Evolutionary conservation across 345 rosid genomes (phyloP).

Genomic region (Linum trigynum): DNA sequence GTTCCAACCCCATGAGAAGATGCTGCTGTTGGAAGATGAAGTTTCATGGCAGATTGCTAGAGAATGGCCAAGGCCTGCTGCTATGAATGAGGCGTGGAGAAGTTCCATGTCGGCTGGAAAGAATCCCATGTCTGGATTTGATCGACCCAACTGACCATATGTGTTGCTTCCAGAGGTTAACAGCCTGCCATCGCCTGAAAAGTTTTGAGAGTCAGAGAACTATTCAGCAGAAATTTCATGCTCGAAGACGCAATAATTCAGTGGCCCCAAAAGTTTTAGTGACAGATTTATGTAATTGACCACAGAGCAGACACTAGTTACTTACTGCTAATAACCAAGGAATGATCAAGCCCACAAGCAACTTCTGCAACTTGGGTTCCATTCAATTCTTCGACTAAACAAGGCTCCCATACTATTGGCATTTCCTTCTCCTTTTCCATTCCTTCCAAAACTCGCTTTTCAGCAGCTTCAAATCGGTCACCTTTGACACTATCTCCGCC

Average conservation of each 20-base stretch:
- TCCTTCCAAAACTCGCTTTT: constrained; percentile 53
- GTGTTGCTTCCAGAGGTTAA: constrained; percentile 71
- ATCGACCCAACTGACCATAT: constrained; percentile 79
- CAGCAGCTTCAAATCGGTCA: constrained; percentile 37
- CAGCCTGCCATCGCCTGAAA: constrained; percentile 57
- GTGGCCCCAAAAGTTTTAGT: no score
- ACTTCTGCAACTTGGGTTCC: constrained; percentile 47
- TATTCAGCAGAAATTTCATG: background rate
- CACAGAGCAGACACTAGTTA: constrained; percentile 5
- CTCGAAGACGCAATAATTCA: background rate
- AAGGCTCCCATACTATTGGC: constrained; percentile 86
- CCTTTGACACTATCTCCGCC: constrained; percentile 8
- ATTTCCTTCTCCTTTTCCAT: constrained; percentile 69
- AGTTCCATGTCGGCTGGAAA: constrained; percentile 38
- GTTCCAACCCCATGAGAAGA: constrained; percentile 92
- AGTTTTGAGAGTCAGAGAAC: background rate
- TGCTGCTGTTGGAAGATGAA: constrained; percentile 16
- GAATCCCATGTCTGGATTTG: constrained; percentile 46
- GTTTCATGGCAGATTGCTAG: constrained; percentile 44
- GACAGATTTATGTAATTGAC: no score
- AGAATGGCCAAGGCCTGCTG: constrained; percentile 92
- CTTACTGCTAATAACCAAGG: constrained; percentile 71
- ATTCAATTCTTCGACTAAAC: constrained; percentile 44
- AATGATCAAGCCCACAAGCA: constrained; percentile 83
- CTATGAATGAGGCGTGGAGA: constrained; percentile 28